phyloP scores from a whole-genome alignment of 2,329 filamentous ascomycete genomes.

The Ophiostoma quercus region DNA sequence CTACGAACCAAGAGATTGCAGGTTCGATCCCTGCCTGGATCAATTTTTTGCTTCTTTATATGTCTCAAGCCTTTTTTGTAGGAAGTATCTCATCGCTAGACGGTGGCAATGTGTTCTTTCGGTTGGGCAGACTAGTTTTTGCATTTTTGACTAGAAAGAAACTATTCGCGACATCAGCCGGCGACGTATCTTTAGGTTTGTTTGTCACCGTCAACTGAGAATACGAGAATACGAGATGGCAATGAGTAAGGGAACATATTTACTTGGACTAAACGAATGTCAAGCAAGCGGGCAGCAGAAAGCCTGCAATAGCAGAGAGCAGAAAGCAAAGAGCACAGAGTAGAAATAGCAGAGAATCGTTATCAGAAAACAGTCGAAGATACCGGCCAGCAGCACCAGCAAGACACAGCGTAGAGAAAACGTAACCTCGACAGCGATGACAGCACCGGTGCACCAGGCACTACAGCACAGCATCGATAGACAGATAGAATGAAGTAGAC shows the following conservation, averaged over 20 bases:
- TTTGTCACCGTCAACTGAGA: background rate
- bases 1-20: conserved; percentile 39
- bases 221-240: background rate
- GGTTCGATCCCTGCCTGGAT: conserved; percentile 36
- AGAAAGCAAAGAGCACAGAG: too few relatives aligned
- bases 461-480: background rate
- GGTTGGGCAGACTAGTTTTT: background rate
- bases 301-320: too few relatives aligned
- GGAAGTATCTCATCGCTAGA: background rate
- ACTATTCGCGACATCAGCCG: background rate
- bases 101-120: background rate
- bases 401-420: too few relatives aligned
- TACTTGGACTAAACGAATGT: background rate
- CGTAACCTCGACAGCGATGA: background rate
- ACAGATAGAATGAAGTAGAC: background rate
- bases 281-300: too few relatives aligned
- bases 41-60: conserved; percentile 15
- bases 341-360: too few relatives aligned
- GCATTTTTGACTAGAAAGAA: background rate
- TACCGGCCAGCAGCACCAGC: too few relatives aligned
- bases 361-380: too few relatives aligned
- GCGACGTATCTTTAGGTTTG: background rate
- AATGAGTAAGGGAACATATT: background rate
- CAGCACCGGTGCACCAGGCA: background rate
- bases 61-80: background rate